Conservation (phyloP, 2,329 filamentous ascomycete species). For the Sarocladiaceae sp. region DNA sequence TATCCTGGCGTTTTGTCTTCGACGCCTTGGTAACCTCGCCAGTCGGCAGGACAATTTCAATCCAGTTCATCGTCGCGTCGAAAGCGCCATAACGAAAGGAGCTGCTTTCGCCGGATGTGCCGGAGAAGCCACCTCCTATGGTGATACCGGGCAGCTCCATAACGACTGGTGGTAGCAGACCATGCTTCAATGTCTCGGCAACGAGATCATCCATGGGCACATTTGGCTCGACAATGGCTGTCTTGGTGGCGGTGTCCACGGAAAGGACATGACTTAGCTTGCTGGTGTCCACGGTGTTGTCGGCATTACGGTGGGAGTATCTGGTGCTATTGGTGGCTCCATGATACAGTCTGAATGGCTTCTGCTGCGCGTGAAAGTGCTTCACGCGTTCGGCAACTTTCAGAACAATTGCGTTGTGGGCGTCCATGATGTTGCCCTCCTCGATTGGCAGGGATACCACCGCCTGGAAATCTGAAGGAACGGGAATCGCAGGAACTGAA, state of each 20-base stretch:
- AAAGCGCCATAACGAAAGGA: slow-evolving; percentile 63
- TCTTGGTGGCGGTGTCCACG: slow-evolving; percentile 46
- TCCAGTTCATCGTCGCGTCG: slow-evolving; percentile 51
- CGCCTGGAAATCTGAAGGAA: background rate
- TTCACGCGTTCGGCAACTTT: slow-evolving; percentile 36
- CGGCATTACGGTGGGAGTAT: slow-evolving; percentile 38
- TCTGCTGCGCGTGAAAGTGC: slow-evolving; percentile 34
- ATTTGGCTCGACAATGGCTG: slow-evolving; percentile 63
- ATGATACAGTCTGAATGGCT: slow-evolving; percentile 68
- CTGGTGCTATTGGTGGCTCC: slow-evolving; percentile 74
- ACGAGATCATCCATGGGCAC: slow-evolving; percentile 62
- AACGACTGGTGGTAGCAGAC: slow-evolving; percentile 57
- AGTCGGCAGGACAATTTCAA: slow-evolving; percentile 60
- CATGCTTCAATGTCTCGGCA: slow-evolving; percentile 46
- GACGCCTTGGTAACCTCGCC: slow-evolving; percentile 52
- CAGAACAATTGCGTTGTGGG: slow-evolving; percentile 37
- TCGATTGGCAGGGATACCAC: background rate
- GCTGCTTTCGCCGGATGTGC: slow-evolving; percentile 62
- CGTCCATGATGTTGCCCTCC: slow-evolving; percentile 31
- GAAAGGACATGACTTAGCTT: slow-evolving; percentile 54
- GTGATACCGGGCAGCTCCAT: slow-evolving; percentile 72
- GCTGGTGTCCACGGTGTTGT: slow-evolving; percentile 62
- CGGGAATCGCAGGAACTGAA: background rate
- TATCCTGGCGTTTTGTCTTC: slow-evolving; percentile 45
- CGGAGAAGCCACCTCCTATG: slow-evolving; percentile 60